phyloP scores from a whole-genome alignment of 352 stramenopile genomes.

The Albugo laibachii region DNA sequence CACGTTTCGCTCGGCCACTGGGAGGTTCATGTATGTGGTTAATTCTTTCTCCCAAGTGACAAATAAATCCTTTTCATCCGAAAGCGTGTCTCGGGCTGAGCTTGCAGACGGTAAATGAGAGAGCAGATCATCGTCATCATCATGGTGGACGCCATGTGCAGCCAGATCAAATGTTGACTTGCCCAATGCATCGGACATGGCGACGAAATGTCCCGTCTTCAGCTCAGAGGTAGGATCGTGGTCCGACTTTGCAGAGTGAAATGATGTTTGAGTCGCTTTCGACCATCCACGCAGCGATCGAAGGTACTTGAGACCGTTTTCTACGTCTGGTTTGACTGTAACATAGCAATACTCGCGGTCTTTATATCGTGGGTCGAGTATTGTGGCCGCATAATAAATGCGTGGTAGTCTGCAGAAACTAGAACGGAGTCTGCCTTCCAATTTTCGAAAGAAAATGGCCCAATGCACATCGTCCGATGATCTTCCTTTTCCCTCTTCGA shows the following conservation, averaged over 20 bases:
- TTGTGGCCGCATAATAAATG: slow-evolving; percentile 43
- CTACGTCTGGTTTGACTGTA: slow-evolving; percentile 24
- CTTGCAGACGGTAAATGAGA: slow-evolving; percentile 28
- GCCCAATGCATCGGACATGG: not conserved
- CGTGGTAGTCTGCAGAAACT: slow-evolving; percentile 28
- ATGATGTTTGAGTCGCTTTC: slow-evolving; percentile 4
- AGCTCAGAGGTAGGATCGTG: not conserved
- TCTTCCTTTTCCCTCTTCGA: slow-evolving; percentile 7
- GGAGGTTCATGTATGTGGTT: slow-evolving; percentile 46
- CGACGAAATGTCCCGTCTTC: not conserved
- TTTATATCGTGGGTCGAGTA: slow-evolving; percentile 68
- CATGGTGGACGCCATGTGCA: not conserved
- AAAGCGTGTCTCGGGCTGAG: slow-evolving; percentile 9
- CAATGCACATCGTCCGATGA: slow-evolving; percentile 20
- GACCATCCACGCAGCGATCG: slow-evolving; percentile 3
- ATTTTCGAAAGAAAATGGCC: slow-evolving; percentile 37
- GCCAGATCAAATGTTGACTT: not conserved
- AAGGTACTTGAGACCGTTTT: slow-evolving; percentile 30
- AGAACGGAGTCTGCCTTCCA: slow-evolving; percentile 28
- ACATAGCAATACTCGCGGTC: slow-evolving; percentile 64
- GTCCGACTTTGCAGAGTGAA: not conserved
- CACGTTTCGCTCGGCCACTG: slow-evolving; percentile 46
- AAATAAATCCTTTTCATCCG: slow-evolving; percentile 26
- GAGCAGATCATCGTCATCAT: slow-evolving; percentile 25
- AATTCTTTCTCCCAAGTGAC: slow-evolving; percentile 59